Conservation (phyloP, 345 rosid genomes). For the Aurinia saxatilis region DNA sequence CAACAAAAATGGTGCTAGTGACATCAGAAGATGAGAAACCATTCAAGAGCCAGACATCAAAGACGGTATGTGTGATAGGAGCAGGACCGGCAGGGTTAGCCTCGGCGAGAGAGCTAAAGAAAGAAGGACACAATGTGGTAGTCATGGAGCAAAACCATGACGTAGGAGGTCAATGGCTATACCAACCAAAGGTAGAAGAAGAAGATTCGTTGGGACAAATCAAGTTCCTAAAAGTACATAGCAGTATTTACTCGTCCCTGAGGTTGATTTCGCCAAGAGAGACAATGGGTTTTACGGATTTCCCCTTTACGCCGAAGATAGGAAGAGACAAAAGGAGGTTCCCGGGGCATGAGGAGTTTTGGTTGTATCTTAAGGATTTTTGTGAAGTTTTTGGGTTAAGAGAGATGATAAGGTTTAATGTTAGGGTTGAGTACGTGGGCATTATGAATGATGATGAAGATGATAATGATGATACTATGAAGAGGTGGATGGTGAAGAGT, state of each 20-base stretch:
- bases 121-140: constrained; percentile 63
- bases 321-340: constrained; percentile 74
- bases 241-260: constrained; percentile 73
- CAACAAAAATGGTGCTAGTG: constrained; percentile 7
- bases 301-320: constrained; percentile 57
- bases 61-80: constrained; percentile 73
- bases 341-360: constrained; percentile 77
- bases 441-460: constrained; percentile 38
- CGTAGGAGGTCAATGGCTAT: constrained; percentile 90
- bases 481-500: constrained; percentile 73
- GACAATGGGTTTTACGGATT: constrained; percentile 80
- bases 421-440: constrained; percentile 66
- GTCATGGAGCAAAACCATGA: constrained; percentile 74
- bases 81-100: constrained; percentile 88
- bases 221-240: constrained; percentile 44
- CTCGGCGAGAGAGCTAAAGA: constrained; percentile 70
- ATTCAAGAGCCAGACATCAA: constrained; percentile 9
- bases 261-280: constrained; percentile 67
- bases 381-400: constrained; percentile 54
- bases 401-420: constrained; percentile 66
- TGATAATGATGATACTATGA: constrained; percentile 36
- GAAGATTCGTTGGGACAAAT: constrained; percentile 51
- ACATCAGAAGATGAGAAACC: background rate
- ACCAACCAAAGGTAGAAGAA: constrained; percentile 43
- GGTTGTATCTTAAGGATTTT: constrained; percentile 70